A percentile compares a stretch with the other conserved stretches of the same genome.
Evolutionary conservation across 1,284 basidiomycete genomes (phyloP).

Genomic region (Termitomyces sp.): DNA sequence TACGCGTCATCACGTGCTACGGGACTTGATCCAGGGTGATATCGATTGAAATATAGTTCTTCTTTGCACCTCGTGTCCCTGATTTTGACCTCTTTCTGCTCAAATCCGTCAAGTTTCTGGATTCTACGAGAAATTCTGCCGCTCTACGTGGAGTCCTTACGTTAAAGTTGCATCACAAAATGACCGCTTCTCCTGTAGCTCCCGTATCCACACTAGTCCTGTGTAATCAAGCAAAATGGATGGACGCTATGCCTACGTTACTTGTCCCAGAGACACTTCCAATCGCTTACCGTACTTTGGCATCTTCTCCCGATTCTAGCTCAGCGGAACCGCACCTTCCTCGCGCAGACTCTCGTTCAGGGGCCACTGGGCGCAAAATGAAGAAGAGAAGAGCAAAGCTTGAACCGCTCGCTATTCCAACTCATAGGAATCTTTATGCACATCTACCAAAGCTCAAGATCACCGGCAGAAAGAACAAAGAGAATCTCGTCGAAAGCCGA

Average conservation of each 20-base stretch:
- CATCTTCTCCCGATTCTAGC: not conserved
- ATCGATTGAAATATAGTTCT: not conserved
- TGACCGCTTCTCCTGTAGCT: not conserved
- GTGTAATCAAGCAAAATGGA: not conserved
- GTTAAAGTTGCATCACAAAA: not conserved
- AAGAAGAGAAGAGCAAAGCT: not conserved
- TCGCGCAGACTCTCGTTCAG: not conserved
- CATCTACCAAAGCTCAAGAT: not conserved
- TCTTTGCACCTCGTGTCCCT: no score
- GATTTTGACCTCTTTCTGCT: no score
- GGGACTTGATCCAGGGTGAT: not conserved
- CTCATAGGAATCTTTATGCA: not conserved
- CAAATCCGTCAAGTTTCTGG: not conserved
- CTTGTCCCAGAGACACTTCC: not conserved
- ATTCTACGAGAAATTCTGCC: not conserved
- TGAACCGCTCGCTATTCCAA: not conserved
- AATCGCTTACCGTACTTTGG: not conserved
- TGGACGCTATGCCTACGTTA: not conserved
- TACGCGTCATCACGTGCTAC: slow-evolving; percentile 1
- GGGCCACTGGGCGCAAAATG: not conserved
- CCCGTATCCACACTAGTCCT: not conserved
- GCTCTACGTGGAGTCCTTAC: not conserved
- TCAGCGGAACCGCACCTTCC: not conserved
- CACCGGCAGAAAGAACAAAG: not conserved
- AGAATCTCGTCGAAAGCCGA: not conserved